Percentiles rank a stretch among this genome's conserved stretches.
These are phyloP conservation scores for Phanerochaete sordida DNA, from an alignment of 768 basidiomycete genomes.

Conservation along the genomic window DNA sequence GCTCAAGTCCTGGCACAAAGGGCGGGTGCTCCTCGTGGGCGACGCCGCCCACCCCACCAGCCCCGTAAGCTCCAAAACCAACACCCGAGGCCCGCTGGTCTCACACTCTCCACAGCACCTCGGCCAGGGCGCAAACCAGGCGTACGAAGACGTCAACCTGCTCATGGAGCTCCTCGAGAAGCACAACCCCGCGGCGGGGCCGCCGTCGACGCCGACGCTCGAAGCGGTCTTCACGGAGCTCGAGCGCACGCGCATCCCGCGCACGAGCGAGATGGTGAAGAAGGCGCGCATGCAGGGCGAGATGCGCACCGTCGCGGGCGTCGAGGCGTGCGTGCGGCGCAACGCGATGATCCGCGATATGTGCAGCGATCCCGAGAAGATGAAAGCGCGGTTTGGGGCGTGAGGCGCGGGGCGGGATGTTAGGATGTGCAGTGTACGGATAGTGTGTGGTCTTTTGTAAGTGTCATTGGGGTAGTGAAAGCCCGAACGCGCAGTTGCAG, in stretches of 20 bases:
- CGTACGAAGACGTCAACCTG: conserved; percentile 38
- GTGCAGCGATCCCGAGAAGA: not conserved
- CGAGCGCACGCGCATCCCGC: conserved; percentile 31
- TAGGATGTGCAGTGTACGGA: too few species aligned
- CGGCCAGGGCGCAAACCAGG: conserved; percentile 45
- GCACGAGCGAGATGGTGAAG: conserved; percentile 33
- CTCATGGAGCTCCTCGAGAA: conserved; percentile 30
- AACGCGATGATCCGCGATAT: conserved; percentile 22
- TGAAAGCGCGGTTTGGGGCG: not conserved
- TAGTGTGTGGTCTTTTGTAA: too few species aligned
- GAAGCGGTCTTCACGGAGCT: conserved; percentile 30
- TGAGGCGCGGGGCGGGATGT: too few species aligned
- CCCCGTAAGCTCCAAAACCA: conserved; percentile 29
- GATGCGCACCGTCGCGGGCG: conserved; percentile 30
- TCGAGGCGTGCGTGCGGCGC: conserved; percentile 28
- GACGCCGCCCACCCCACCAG: conserved; percentile 47
- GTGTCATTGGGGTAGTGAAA: too few species aligned
- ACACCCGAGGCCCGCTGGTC: not conserved
- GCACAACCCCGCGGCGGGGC: conserved; percentile 24
- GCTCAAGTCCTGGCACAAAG: conserved; percentile 37
- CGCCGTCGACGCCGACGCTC: conserved; percentile 28
- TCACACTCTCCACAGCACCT: conserved; percentile 32
- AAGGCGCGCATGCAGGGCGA: conserved; percentile 34
- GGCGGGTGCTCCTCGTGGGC: conserved; percentile 39
- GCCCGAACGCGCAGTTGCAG: too few species aligned